Evolutionary conservation across 208 protist species (phyloP), one percentile per base, ranked within the genome.

Genomic region (Leishmania tarentolae): DNA sequence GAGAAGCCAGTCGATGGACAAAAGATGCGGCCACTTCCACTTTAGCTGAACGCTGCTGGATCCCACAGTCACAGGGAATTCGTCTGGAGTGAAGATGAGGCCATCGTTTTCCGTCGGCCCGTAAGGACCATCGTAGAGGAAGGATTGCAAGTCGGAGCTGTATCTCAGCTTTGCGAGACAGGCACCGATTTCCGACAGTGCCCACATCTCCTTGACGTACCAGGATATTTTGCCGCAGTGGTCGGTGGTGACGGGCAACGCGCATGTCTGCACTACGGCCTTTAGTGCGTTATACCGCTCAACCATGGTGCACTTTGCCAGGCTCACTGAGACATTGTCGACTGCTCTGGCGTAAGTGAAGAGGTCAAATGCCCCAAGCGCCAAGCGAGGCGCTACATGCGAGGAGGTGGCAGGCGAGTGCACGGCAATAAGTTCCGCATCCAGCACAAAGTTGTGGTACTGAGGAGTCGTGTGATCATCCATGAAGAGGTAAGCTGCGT

Each of bases 81-180:
- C 75, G 59, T 96, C 85, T 4, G 93, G 93, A 5, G 93, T 95
- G 77, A 96, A 94, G 65, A 96, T 92, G 72, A 96, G 91, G 3
- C 93, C 93, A 78, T 96, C 93, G 76, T 93, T 95, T 76, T 81
- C 80, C 31, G 91, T 92, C n/a, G 47, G 47, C 13, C 90, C 89
- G 82, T 82, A 72, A 15, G 86, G 91, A 17, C 90, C 83, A 21
- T 88, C 74, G 69, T 90, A 93, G 44, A 87, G 83, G 77, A 90
- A 93, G 46, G 81, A 80, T 42, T 73, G 76, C 52, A 56, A 76
- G 42, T 11, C 66, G 47, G 66, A n/a, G 65, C 75, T 57, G 50
- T 86, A 83, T 11, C 57, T 75, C 53, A 94, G 69, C 63, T 79
- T 78, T 2, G 69, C 46, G 6, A 93, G 77, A 56, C 89, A 94